phyloP scores from a whole-genome alignment of 2,329 filamentous ascomycete species.

The Drechslerella dactyloides region DNA sequence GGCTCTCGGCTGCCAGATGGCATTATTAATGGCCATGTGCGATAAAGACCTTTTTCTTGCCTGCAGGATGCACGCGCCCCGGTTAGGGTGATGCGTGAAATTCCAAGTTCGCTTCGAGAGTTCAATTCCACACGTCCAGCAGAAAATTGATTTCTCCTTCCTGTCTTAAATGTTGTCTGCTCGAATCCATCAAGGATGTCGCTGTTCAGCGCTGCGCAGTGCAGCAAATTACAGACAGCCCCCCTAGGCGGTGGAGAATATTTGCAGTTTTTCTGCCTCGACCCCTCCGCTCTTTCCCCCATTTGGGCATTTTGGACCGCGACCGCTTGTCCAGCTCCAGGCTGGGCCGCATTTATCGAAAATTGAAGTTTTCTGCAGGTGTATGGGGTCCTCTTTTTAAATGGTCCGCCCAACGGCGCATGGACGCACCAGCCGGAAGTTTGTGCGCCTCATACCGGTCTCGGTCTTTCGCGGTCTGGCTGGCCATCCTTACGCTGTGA shows the following conservation, averaged over 20 bases:
- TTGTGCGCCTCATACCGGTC: slow-evolving; percentile 17
- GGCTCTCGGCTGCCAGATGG: slow-evolving; percentile 18
- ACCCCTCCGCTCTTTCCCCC: slow-evolving; percentile 32
- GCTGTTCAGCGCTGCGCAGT: slow-evolving; percentile 9
- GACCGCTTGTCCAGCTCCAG: slow-evolving; percentile 25
- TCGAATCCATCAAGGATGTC: slow-evolving; percentile 15
- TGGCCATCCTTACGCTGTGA: background rate
- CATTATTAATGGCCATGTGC: slow-evolving; percentile 11
- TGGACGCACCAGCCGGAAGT: slow-evolving; percentile 9
- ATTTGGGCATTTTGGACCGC: slow-evolving; percentile 38
- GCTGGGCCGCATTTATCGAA: slow-evolving; percentile 28
- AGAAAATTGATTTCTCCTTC: slow-evolving; percentile 2
- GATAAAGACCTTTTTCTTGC: slow-evolving; percentile 1
- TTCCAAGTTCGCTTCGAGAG: slow-evolving; percentile 7
- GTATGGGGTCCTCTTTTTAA: slow-evolving; percentile 20
- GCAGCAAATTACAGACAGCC: background rate
- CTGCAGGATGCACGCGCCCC: slow-evolving; percentile 4
- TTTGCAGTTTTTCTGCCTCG: background rate
- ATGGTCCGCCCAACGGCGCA: slow-evolving; percentile 37
- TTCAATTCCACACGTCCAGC: slow-evolving; percentile 7
- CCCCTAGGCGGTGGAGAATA: background rate
- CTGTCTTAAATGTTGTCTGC: slow-evolving; percentile 4
- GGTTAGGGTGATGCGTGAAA: slow-evolving; percentile 29
- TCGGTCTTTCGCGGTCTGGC: background rate
- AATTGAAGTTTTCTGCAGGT: slow-evolving; percentile 15